These are phyloP conservation scores for Serendipita indica DNA, from an alignment of 768 basidiomycete genomes.

Conservation along the genomic window DNA sequence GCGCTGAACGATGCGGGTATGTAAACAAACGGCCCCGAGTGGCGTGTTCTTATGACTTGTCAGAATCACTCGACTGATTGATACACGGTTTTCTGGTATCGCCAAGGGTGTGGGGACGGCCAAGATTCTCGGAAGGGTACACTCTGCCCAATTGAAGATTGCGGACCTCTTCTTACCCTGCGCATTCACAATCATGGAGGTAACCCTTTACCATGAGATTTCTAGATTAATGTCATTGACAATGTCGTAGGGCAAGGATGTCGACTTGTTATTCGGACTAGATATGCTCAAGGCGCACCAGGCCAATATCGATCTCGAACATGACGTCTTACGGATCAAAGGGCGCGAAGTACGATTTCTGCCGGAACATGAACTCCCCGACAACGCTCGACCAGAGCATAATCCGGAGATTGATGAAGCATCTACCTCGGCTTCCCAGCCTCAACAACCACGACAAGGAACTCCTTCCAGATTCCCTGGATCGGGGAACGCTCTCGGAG, in stretches of 20 bases:
- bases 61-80: slow-evolving; percentile 87
- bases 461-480: slow-evolving; percentile 43
- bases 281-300: slow-evolving; percentile 99
- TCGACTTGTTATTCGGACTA: slow-evolving; percentile 93
- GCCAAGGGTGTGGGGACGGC: slow-evolving; percentile 92
- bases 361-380: slow-evolving; percentile 86
- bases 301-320: slow-evolving; percentile 86
- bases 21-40: slow-evolving; percentile 17
- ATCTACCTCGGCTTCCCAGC: slow-evolving; percentile 16
- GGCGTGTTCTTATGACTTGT: background rate
- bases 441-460: slow-evolving; percentile 13
- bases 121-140: slow-evolving; percentile 83
- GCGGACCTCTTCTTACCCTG: slow-evolving; percentile 74
- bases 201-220: slow-evolving; percentile 20
- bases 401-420: slow-evolving; percentile 21
- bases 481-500: slow-evolving; percentile 45
- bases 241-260: slow-evolving; percentile 56
- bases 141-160: slow-evolving; percentile 83
- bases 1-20: slow-evolving; percentile 81
- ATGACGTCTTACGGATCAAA: slow-evolving; percentile 83
- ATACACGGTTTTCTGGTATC: slow-evolving; percentile 74
- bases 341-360: slow-evolving; percentile 79
- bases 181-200: slow-evolving; percentile 92
- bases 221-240: background rate
- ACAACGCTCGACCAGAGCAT: slow-evolving; percentile 39